phyloP scores from a whole-genome alignment of 305 asterid species.

The Solanum hybrid region DNA sequence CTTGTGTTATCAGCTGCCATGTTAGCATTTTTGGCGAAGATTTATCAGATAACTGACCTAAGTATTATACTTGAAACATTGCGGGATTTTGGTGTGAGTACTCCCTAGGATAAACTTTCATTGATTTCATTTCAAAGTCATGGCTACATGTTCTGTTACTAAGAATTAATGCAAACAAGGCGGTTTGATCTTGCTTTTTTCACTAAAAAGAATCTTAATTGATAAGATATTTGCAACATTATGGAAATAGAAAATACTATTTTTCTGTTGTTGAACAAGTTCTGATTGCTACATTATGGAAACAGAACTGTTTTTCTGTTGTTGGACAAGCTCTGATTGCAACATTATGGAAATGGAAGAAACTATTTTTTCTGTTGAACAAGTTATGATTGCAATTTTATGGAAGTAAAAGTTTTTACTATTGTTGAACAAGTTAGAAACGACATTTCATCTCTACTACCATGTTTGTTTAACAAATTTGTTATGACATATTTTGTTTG shows the following conservation, averaged over 20 bases:
- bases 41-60: conserved; percentile 47
- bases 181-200: background rate
- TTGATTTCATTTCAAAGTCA: background rate
- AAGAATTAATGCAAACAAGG: background rate
- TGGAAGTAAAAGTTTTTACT: background rate
- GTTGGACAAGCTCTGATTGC: background rate
- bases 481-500: background rate
- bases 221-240: background rate
- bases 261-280: background rate
- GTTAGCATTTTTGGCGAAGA: conserved; percentile 69
- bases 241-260: background rate
- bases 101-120: background rate
- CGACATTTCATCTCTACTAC: background rate
- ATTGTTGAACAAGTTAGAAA: background rate
- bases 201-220: background rate
- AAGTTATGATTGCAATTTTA: background rate
- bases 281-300: background rate
- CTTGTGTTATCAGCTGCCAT: conserved; percentile 68
- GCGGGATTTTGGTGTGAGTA: conserved; percentile 58
- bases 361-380: background rate
- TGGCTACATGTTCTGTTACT: background rate
- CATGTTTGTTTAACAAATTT: background rate
- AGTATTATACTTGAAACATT: conserved; percentile 41
- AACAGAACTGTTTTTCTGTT: background rate
- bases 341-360: background rate